Conservation (phyloP, 768 basidiomycete genomes). For the Lanmaoa pseudosensibilis region DNA sequence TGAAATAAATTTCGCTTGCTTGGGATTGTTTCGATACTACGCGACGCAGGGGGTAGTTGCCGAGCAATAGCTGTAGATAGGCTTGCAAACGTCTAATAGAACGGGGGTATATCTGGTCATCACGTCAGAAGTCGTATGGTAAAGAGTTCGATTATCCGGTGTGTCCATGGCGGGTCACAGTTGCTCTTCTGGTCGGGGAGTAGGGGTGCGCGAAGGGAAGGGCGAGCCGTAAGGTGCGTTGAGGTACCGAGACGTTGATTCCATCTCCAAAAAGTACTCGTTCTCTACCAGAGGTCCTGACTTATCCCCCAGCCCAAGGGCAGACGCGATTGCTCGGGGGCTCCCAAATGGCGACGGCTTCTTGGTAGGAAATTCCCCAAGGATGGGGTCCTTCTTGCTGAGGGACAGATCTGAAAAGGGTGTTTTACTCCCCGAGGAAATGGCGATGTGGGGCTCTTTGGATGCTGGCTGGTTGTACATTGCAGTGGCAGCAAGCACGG, state of each 20-base stretch:
- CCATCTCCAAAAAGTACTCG: conserved; percentile 40
- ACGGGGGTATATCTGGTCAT: conserved; percentile 35
- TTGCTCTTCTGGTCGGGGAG: conserved; percentile 39
- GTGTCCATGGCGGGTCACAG: conserved; percentile 22
- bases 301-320: conserved; percentile 43
- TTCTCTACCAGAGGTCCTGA: conserved; percentile 26
- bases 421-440: conserved; percentile 34
- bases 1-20: conserved; percentile 37
- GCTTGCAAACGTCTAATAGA: conserved; percentile 34
- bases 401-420: conserved; percentile 47
- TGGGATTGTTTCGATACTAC: conserved; percentile 22
- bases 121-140: conserved; percentile 37
- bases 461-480: conserved; percentile 83
- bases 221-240: conserved; percentile 52
- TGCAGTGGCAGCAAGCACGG: conserved; percentile 88
- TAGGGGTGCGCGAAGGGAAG: conserved; percentile 49
- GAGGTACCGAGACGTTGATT: conserved; percentile 46
- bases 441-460: conserved; percentile 36
- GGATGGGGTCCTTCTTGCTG: conserved; percentile 53
- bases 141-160: conserved; percentile 22
- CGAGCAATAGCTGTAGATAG: conserved; percentile 36
- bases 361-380: conserved; percentile 54
- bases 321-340: conserved; percentile 49
- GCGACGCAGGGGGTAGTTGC: conserved; percentile 22
- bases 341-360: conserved; percentile 51